A percentile compares a stretch with the other conserved stretches of the same genome.
These are phyloP conservation scores for Arthrocladium fulminans DNA, from an alignment of 2,329 filamentous ascomycete species.

Conservation along the genomic window DNA sequence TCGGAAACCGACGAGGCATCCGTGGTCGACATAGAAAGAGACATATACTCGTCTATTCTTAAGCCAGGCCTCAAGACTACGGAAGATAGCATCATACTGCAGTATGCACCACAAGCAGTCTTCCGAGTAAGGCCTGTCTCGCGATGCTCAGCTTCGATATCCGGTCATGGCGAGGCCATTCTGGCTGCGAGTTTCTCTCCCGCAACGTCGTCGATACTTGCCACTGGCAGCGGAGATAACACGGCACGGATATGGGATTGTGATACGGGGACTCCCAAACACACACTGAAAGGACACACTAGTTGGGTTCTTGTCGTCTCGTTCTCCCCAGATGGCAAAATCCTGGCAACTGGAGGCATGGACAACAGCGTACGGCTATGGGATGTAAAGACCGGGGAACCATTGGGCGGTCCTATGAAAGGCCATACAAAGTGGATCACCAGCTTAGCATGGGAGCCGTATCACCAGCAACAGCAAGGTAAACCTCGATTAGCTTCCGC, in stretches of 20 bases:
- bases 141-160: slow-evolving; percentile 77
- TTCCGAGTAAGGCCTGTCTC: slow-evolving; percentile 90
- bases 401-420: slow-evolving; percentile 62
- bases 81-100: slow-evolving; percentile 54
- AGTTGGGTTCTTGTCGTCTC: slow-evolving; percentile 83
- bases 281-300: slow-evolving; percentile 78
- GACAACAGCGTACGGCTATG: slow-evolving; percentile 82
- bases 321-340: slow-evolving; percentile 74
- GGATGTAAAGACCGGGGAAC: slow-evolving; percentile 72
- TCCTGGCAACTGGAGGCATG: slow-evolving; percentile 83
- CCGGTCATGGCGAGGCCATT: slow-evolving; percentile 86
- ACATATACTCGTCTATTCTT: slow-evolving; percentile 44
- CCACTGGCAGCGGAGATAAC: slow-evolving; percentile 82
- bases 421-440: slow-evolving; percentile 88
- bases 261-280: slow-evolving; percentile 79
- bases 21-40: slow-evolving; percentile 37
- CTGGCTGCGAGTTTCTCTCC: slow-evolving; percentile 80
- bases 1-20: slow-evolving; percentile 29
- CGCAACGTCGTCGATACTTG: slow-evolving; percentile 63
- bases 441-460: slow-evolving; percentile 85
- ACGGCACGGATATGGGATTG: slow-evolving; percentile 92
- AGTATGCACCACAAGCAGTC: slow-evolving; percentile 74
- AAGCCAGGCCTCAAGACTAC: slow-evolving; percentile 45
- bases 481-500: slow-evolving; percentile 73
- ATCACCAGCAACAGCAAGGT: slow-evolving; percentile 67